A percentile compares a stretch with the other conserved stretches of the same genome.
These are phyloP conservation scores for Xerocomus amazonicus DNA, from an alignment of 1,284 basidiomycete species.

Conservation along the genomic window DNA sequence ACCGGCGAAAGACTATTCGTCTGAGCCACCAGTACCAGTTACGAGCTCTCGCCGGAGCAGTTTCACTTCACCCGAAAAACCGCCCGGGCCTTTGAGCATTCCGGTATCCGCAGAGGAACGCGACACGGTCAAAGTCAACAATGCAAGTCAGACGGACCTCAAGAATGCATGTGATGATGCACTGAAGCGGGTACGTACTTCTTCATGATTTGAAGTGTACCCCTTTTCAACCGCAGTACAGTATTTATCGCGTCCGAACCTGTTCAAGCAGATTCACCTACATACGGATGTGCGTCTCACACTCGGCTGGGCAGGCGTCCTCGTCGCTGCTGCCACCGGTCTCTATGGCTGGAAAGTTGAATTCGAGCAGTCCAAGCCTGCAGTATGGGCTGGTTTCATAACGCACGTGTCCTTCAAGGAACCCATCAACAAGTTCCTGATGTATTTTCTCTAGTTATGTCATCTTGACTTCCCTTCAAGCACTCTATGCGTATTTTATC, in stretches of 20 bases:
- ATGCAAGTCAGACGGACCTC: conserved; percentile 74
- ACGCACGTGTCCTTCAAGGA: conserved; percentile 45
- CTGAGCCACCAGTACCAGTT: conserved; percentile 9
- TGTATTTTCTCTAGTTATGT: conserved; percentile 54
- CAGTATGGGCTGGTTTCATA: conserved; percentile 74
- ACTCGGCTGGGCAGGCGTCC: conserved; percentile 80
- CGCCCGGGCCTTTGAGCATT: conserved; percentile 52
- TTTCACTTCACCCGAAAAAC: conserved; percentile 40
- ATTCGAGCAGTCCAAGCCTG: conserved; percentile 83
- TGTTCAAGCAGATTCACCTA: conserved; percentile 81
- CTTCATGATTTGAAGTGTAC: neutral
- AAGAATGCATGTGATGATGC: conserved; percentile 91
- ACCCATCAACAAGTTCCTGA: conserved; percentile 2
- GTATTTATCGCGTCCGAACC: conserved; percentile 74
- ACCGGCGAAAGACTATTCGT: conserved; percentile 10
- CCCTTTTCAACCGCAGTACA: conserved; percentile 31
- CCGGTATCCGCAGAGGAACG: conserved; percentile 45
- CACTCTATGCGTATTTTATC: conserved; percentile 76
- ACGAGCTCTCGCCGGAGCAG: conserved; percentile 29
- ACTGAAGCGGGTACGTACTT: conserved; percentile 72
- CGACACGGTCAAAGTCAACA: conserved; percentile 81
- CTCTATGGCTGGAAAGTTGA: conserved; percentile 80
- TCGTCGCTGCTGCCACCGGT: conserved; percentile 76
- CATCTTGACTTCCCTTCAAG: conserved; percentile 63
- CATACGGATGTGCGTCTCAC: conserved; percentile 84